Percentiles rank a stretch among this genome's conserved stretches.
Conservation (phyloP, 2,329 filamentous ascomycete genomes). For the Triangularia verruculosa region DNA sequence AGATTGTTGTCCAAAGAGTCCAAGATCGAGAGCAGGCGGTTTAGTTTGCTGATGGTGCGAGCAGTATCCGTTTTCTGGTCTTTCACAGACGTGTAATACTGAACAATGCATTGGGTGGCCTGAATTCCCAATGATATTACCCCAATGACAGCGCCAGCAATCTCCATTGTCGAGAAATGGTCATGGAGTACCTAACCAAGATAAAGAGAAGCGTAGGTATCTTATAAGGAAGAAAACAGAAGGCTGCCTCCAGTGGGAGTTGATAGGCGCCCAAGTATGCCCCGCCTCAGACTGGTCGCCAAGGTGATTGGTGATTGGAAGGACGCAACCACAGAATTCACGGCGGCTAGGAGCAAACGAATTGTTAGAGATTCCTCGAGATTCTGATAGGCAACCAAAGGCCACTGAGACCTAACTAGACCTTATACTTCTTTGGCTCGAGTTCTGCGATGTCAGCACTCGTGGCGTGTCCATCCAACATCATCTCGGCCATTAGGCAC, state of each 20-base stretch:
- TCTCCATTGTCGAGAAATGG: slow-evolving; percentile 10
- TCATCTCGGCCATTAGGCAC: slow-evolving; percentile 73
- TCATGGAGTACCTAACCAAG: no score
- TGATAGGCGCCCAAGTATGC: no score
- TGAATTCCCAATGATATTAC: slow-evolving; percentile 39
- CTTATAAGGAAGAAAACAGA: no score
- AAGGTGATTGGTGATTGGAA: no score
- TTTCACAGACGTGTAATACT: slow-evolving; percentile 35
- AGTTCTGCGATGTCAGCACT: slow-evolving; percentile 65
- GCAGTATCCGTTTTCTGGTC: slow-evolving; percentile 30
- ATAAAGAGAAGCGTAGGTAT: no score
- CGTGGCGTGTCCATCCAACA: slow-evolving; percentile 68
- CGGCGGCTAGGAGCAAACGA: no score
- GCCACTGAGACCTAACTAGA: slow-evolving; percentile 34
- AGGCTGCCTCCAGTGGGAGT: no score
- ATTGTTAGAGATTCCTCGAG: no score
- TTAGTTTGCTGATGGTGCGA: slow-evolving; percentile 29
- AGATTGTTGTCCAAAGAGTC: slow-evolving; percentile 22
- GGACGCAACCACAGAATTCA: no score
- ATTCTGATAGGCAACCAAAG: no score
- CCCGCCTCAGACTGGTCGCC: no score
- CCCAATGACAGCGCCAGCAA: slow-evolving; percentile 6
- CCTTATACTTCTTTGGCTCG: slow-evolving; percentile 63
- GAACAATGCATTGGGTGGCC: slow-evolving; percentile 33
- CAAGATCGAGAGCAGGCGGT: slow-evolving; percentile 28